A percentile compares a stretch with the other conserved stretches of the same genome.
Evolutionary conservation across 2,329 filamentous ascomycete genomes (phyloP).

Genomic region (Aspergillus versicolor): DNA sequence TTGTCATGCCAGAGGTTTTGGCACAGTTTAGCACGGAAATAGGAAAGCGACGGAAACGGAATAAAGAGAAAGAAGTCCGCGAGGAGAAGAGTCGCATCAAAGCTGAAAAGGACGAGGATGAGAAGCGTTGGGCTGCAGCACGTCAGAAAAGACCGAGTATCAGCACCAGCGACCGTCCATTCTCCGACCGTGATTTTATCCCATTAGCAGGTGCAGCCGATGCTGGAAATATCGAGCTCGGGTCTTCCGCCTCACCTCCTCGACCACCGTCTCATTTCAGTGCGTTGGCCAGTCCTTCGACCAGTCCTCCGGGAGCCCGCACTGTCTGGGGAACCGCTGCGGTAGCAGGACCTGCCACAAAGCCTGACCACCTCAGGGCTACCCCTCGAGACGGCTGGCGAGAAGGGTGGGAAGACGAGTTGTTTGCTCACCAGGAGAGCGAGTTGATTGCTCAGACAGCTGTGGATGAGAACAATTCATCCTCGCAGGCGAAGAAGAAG

Average conservation of each 20-base stretch:
- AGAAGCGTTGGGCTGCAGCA: slow-evolving; percentile 66
- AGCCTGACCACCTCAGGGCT: slow-evolving; percentile 38
- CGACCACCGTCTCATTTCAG: slow-evolving; percentile 46
- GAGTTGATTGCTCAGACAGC: slow-evolving; percentile 52
- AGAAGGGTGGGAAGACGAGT: slow-evolving; percentile 75
- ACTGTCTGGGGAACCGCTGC: slow-evolving; percentile 92
- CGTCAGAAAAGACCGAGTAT: slow-evolving; percentile 60
- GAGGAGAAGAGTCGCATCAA: slow-evolving; percentile 83
- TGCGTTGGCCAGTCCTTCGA: slow-evolving; percentile 71
- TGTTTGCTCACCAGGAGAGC: slow-evolving; percentile 61
- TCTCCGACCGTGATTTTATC: slow-evolving; percentile 64
- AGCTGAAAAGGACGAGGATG: slow-evolving; percentile 76
- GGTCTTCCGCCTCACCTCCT: slow-evolving; percentile 41
- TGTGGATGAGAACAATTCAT: slow-evolving; percentile 23
- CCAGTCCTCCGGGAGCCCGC: slow-evolving; percentile 70
- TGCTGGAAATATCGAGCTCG: slow-evolving; percentile 28
- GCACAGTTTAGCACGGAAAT: slow-evolving; percentile 74
- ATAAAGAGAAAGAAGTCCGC: slow-evolving; percentile 77
- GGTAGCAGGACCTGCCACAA: slow-evolving; percentile 58
- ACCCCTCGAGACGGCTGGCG: slow-evolving; percentile 77
- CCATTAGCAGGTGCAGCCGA: slow-evolving; percentile 51
- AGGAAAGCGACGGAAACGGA: slow-evolving; percentile 70
- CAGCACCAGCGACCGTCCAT: slow-evolving; percentile 45
- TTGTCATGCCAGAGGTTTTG: slow-evolving; percentile 73
- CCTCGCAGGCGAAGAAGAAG: slow-evolving; percentile 54